phyloP scores from a whole-genome alignment of 1,139 yeast genomes.

The Blastobotrys aristatus region DNA sequence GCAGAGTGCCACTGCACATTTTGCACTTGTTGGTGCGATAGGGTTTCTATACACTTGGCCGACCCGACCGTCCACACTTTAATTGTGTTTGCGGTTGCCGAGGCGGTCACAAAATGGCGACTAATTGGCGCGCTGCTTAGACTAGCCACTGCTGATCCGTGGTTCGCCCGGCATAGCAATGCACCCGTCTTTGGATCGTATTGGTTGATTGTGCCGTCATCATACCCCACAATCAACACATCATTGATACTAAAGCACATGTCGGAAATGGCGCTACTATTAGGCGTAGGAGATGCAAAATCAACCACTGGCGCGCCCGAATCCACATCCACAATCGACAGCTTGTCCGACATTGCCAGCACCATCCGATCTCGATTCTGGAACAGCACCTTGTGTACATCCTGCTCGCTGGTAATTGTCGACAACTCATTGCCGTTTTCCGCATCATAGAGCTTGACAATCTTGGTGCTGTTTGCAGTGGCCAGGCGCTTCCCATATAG shows the following conservation, averaged over 20 bases:
- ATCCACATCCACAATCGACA: not conserved
- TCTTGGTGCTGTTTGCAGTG: not conserved
- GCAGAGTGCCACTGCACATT: conserved; percentile 1
- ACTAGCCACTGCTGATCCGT: not conserved
- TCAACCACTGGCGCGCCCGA: not conserved
- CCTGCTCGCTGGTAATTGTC: not conserved
- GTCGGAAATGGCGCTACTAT: not conserved
- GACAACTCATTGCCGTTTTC: not conserved
- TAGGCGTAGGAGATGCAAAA: not conserved
- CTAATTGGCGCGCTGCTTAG: not conserved
- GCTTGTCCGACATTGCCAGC: not conserved
- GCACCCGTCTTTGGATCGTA: conserved; percentile 1
- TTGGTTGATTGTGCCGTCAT: conserved; percentile 1
- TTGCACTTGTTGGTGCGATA: not conserved
- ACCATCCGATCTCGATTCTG: not conserved
- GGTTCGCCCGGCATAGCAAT: not conserved
- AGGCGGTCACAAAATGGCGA: not conserved
- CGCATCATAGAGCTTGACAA: not conserved
- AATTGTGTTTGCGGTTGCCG: not conserved
- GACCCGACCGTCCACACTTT: not conserved
- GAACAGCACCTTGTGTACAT: not conserved
- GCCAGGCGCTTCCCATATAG: not conserved
- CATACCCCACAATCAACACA: not conserved
- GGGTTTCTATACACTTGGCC: not conserved
- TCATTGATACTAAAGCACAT: not conserved